Percentiles rank a stretch among this genome's conserved stretches.
Evolutionary conservation across 2,329 filamentous ascomycete species (phyloP).

Genomic region (Pseudogymnoascus sp.): DNA sequence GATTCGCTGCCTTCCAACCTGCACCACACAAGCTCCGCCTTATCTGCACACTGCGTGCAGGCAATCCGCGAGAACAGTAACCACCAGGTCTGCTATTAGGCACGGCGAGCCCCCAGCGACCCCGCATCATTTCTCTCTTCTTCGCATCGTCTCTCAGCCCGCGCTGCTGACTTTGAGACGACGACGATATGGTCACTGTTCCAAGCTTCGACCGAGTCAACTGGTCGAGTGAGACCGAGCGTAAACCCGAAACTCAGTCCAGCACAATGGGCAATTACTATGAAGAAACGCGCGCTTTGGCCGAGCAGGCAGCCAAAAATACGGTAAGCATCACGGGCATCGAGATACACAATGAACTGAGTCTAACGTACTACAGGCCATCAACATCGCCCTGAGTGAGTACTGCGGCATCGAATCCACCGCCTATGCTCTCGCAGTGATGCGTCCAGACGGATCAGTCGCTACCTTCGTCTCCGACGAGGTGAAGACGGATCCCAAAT

Average conservation of each 20-base stretch:
- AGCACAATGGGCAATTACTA: neutral
- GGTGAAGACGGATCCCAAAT: slow-evolving; percentile 2
- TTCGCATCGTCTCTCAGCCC: neutral
- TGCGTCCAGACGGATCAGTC: slow-evolving; percentile 3
- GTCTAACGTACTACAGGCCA: neutral
- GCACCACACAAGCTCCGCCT: neutral
- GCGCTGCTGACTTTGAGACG: neutral
- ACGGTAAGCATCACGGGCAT: neutral
- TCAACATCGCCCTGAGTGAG: neutral
- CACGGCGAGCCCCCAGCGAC: neutral
- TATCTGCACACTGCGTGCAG: neutral
- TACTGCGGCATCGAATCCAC: slow-evolving; percentile 6
- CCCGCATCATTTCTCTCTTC: neutral
- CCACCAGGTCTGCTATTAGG: neutral
- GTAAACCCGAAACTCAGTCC: neutral
- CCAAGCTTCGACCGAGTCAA: neutral
- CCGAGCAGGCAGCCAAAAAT: neutral
- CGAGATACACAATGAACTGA: neutral
- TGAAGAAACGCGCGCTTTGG: neutral
- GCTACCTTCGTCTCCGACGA: slow-evolving; percentile 3
- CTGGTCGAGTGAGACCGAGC: neutral
- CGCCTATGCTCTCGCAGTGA: slow-evolving; percentile 4
- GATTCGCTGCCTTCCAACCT: neutral
- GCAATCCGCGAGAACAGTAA: neutral
- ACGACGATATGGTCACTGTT: neutral